A percentile compares a stretch with the other conserved stretches of the same genome.
Evolutionary conservation across 176 grass and related monocot genomes (phyloP).

Genomic region (Coix lacrymajobi): DNA sequence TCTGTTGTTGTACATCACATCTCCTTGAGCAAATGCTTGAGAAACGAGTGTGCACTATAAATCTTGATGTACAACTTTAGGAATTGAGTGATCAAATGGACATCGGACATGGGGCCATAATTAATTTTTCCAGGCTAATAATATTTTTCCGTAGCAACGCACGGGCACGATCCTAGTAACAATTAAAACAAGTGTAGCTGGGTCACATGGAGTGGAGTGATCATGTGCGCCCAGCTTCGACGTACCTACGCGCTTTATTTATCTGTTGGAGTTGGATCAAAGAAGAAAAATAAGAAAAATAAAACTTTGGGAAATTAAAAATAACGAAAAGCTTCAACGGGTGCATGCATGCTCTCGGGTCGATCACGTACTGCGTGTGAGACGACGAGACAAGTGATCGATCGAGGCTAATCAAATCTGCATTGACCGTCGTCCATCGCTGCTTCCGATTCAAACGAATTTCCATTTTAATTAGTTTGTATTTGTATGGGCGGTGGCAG

Average conservation of each 20-base stretch:
- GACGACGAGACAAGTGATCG: not conserved
- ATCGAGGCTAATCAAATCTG: slow-evolving; percentile 1
- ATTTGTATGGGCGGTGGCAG: slow-evolving; percentile 20
- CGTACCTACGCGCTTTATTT: not conserved
- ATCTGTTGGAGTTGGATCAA: too few relatives aligned
- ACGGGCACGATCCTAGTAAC: too few relatives aligned
- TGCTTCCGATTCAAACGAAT: slow-evolving; percentile 12
- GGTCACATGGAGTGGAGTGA: slow-evolving; percentile 38
- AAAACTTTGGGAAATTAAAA: not conserved
- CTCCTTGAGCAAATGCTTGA: too few relatives aligned
- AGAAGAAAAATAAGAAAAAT: not conserved
- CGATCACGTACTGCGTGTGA: not conserved
- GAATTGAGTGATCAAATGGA: too few relatives aligned
- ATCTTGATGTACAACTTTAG: too few relatives aligned
- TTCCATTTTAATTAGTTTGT: not conserved
- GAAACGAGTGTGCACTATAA: too few relatives aligned
- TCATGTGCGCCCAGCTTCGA: slow-evolving; percentile 42
- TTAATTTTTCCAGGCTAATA: too few relatives aligned
- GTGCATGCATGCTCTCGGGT: slow-evolving; percentile 33
- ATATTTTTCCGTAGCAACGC: too few relatives aligned
- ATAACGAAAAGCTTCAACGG: not conserved
- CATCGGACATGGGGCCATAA: too few relatives aligned
- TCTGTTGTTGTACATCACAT: too few relatives aligned
- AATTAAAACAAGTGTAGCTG: not conserved
- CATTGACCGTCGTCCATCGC: slow-evolving; percentile 39